Evolutionary conservation across 2,329 filamentous ascomycete species (phyloP).

Genomic region (Colletotrichum tamarilloi): DNA sequence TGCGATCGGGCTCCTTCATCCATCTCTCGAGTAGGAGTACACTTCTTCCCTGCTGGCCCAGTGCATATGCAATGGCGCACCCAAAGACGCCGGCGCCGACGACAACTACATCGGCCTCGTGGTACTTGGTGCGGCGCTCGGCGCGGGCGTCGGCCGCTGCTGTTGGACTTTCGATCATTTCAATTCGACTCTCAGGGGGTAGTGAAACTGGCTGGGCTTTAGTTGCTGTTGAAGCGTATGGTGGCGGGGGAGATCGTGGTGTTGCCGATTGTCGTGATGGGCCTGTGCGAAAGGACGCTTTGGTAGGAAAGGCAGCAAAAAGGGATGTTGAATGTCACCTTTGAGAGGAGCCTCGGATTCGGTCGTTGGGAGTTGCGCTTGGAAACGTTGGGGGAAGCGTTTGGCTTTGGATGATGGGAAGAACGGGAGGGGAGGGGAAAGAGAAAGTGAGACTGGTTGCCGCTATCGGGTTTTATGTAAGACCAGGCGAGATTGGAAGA

Average conservation of each 20-base stretch:
- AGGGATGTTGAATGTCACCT: background rate
- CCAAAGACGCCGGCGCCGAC: slow-evolving; percentile 93
- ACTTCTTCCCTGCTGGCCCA: slow-evolving; percentile 90
- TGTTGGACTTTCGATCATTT: slow-evolving; percentile 46
- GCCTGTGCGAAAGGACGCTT: slow-evolving; percentile 4
- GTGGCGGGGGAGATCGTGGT: slow-evolving; percentile 9
- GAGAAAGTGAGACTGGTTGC: background rate
- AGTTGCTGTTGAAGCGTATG: slow-evolving; percentile 24
- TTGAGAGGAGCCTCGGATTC: background rate
- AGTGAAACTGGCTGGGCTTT: background rate
- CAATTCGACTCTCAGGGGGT: background rate
- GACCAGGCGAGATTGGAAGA: background rate
- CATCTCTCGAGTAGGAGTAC: slow-evolving; percentile 90
- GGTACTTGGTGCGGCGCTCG: slow-evolving; percentile 63
- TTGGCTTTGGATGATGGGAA: background rate
- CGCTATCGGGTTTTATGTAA: slow-evolving; percentile 9
- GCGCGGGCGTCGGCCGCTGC: slow-evolving; percentile 52
- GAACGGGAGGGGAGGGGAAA: background rate
- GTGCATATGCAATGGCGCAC: slow-evolving; percentile 84
- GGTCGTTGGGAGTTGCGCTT: slow-evolving; percentile 24
- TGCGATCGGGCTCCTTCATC: slow-evolving; percentile 92
- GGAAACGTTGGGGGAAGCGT: background rate
- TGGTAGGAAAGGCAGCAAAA: background rate
- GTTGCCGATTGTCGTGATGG: background rate
- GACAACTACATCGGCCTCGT: slow-evolving; percentile 86